These are phyloP conservation scores for Rhododendron simsii DNA, from an alignment of 148 eudicot genomes.

Conservation along the genomic window DNA sequence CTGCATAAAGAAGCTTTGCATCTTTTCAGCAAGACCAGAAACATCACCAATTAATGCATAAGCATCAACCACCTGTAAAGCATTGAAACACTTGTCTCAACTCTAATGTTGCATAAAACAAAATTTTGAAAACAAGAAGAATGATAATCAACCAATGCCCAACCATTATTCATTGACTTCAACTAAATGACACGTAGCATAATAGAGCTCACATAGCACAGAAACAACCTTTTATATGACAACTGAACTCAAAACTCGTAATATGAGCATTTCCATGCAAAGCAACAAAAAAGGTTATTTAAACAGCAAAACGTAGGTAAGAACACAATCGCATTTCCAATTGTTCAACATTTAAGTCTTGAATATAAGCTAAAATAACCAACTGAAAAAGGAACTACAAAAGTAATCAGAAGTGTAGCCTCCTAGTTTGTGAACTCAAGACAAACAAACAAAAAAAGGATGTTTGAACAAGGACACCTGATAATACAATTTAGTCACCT, in stretches of 20 bases:
- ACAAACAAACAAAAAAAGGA: neutral
- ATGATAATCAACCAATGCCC: neutral
- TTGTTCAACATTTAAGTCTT: neutral
- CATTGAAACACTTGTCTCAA: neutral
- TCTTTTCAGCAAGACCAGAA: constrained; percentile 90
- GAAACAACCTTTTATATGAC: neutral
- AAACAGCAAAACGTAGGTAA: neutral
- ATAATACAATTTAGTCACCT: neutral
- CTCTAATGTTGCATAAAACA: neutral
- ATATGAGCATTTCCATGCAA: neutral
- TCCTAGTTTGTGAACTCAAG: neutral
- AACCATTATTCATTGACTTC: neutral
- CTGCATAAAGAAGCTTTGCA: constrained; percentile 98
- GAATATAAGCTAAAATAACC: neutral
- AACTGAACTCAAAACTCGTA: neutral
- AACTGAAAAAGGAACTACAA: neutral
- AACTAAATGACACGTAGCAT: neutral
- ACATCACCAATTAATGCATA: constrained; percentile 95
- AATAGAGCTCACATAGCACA: neutral
- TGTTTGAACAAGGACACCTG: neutral
- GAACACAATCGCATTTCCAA: neutral
- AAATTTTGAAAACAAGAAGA: neutral
- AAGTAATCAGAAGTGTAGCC: neutral
- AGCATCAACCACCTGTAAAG: constrained; percentile 84
- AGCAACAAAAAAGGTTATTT: neutral